Evolutionary conservation across 306 rosid genomes (phyloP).

Genomic region (Prunus fruticosa): DNA sequence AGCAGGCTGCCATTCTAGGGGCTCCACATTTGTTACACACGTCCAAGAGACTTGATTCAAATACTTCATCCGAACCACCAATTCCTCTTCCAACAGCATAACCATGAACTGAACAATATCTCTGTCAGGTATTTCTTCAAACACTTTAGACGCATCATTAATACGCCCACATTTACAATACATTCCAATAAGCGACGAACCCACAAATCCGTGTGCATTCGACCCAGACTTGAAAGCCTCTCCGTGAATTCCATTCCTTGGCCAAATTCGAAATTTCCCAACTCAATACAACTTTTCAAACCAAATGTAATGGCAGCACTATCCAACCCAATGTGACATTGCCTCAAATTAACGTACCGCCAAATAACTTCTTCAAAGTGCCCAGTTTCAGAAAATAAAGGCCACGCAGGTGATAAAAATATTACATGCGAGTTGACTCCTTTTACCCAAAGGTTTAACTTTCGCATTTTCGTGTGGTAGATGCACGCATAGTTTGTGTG

Average conservation of each 20-base stretch:
- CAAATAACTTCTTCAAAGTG: constrained; percentile 22
- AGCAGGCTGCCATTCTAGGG: constrained; percentile 26
- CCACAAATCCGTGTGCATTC: constrained; percentile 35
- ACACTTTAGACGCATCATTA: constrained; percentile 33
- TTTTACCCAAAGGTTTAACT: no score
- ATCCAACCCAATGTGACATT: constrained; percentile 20
- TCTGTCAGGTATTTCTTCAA: constrained; percentile 41
- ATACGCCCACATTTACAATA: constrained; percentile 22
- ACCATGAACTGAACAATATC: constrained; percentile 49
- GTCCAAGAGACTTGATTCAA: constrained; percentile 45
- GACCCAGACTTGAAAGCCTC: constrained; percentile 42
- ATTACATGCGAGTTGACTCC: no score
- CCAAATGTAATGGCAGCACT: constrained; percentile 26
- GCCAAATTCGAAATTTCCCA: constrained; percentile 34
- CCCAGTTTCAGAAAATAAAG: neutral
- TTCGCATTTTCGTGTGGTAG: no score
- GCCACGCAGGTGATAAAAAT: no score
- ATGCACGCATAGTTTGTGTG: no score
- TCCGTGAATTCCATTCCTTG: constrained; percentile 29
- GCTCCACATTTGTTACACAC: constrained; percentile 49
- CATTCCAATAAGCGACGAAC: constrained; percentile 37
- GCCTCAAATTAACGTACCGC: constrained; percentile 23
- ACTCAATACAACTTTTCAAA: constrained; percentile 33
- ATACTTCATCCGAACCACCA: constrained; percentile 42
- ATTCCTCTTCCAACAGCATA: constrained; percentile 43